Evolutionary conservation across 306 rosid genomes (phyloP), one percentile per base, ranked within the genome.

Genomic region (Astragalus membranaceus): DNA sequence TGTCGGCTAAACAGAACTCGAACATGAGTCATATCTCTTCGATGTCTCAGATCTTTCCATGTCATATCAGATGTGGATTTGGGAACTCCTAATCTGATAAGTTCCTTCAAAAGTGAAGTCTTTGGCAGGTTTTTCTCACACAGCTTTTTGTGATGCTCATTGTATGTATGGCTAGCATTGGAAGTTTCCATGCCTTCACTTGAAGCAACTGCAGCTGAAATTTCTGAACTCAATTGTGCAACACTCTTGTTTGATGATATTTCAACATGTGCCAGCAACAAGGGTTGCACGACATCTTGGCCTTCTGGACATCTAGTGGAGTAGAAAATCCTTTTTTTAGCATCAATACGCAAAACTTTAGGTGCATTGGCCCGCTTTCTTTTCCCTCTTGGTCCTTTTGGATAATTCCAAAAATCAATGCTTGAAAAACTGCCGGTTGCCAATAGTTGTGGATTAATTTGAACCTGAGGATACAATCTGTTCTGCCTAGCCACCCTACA

Each of bases 1-100:
- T 94, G 97, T 41, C 83, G 88, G 79, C 97, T 94, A 75, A 87
- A 86, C 85, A 94, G 69, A 61, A 94, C 89, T 80, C 85, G 89
- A 69, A 94, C 87, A 65, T 73, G 66, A 44, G 85, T 75, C 77
- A 81, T 83, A 66, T 87, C 97, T 80, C 88, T 91, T 78, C 95
- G 75, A 75, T 73, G 95, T 69, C 99, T 87, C 48, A 79, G 70
- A 68, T 87, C 88, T 73, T 80, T 87, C 55, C 71, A 57, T 23
- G 33, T 53, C 51, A 69, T 43, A 37, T 53, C 82, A 12, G 75
- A 46, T 6, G 9, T 49, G 57, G 79, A 73, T 46, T 80, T 69
- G 3, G 86, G 81, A 66, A 67, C 80, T 50, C 88, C 86, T 50
- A 84, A 70, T 70, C 77, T 79, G 20, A 64, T 76, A 72, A 86